phyloP scores from a whole-genome alignment of 768 basidiomycete species.

The Gyrodon lividus region DNA sequence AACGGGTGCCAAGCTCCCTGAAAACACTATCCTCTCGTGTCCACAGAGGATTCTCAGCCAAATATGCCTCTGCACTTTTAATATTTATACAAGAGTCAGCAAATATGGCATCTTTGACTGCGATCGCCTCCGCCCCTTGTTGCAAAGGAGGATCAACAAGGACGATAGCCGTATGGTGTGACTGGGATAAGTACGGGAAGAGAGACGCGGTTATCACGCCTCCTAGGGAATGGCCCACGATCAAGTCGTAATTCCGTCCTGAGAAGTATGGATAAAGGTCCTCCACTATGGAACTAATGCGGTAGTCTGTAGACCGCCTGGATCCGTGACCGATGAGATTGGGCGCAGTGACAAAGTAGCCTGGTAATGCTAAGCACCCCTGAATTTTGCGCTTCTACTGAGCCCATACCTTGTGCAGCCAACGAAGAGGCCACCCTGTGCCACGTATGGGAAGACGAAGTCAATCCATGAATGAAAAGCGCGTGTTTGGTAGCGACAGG shows the following conservation, averaged over 20 bases:
- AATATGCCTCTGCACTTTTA: neutral
- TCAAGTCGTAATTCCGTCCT: slow-evolving; percentile 14
- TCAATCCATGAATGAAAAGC: slow-evolving; percentile 16
- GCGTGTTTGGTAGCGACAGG: slow-evolving; percentile 12
- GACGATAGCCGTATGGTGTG: slow-evolving; percentile 2
- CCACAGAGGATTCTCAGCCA: slow-evolving; percentile 11
- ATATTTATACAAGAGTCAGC: neutral
- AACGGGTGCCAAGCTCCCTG: slow-evolving; percentile 7
- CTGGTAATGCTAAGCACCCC: slow-evolving; percentile 3
- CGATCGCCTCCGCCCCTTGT: neutral
- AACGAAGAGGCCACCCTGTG: slow-evolving; percentile 13
- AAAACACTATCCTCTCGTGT: slow-evolving; percentile 8
- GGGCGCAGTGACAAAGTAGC: slow-evolving; percentile 21
- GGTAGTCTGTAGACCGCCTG: slow-evolving; percentile 8
- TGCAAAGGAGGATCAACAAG: slow-evolving; percentile 13
- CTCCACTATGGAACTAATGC: slow-evolving; percentile 6
- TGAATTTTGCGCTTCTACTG: neutral
- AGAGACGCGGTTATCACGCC: slow-evolving; percentile 12
- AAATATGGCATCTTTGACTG: neutral
- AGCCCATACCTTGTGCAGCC: slow-evolving; percentile 15
- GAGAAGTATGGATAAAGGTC: slow-evolving; percentile 15
- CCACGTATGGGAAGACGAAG: slow-evolving; percentile 17
- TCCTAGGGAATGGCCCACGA: slow-evolving; percentile 21
- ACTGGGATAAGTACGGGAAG: slow-evolving; percentile 11
- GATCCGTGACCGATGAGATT: slow-evolving; percentile 17